Conservation (phyloP, 208 protist species). For the Leishmania amazonensis region DNA sequence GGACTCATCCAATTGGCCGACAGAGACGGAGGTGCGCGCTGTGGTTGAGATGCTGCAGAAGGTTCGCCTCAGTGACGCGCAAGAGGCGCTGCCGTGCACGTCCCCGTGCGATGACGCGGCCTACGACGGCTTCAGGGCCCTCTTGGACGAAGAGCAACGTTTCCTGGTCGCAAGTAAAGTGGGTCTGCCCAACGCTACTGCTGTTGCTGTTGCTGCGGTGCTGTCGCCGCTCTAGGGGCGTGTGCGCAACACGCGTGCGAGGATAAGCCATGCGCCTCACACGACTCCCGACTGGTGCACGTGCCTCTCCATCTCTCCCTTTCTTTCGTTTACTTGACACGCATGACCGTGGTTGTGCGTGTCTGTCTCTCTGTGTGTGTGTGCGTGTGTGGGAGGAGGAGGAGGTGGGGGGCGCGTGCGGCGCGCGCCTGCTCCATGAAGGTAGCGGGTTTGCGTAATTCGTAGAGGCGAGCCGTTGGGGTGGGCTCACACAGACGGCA, state of each 20-base stretch:
- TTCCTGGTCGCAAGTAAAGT: background rate
- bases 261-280: background rate
- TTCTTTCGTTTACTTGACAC: too few relatives aligned
- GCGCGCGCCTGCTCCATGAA: too few relatives aligned
- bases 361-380: too few relatives aligned
- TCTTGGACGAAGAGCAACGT: background rate
- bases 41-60: conserved; percentile 20
- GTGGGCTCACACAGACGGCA: background rate
- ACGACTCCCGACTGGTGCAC: background rate
- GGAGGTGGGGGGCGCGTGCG: too few relatives aligned
- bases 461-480: background rate
- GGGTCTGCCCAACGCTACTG: background rate
- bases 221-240: background rate
- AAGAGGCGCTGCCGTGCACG: background rate
- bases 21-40: background rate
- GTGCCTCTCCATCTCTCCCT: background rate
- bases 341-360: too few relatives aligned
- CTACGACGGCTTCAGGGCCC: background rate
- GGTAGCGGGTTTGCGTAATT: too few relatives aligned
- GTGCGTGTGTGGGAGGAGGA: background rate
- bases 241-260: background rate
- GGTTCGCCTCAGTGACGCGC: background rate
- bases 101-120: background rate
- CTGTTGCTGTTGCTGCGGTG: background rate
- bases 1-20: background rate